Conservation (phyloP, 371 early-diverging fungal genomes). For the Scutellospora calospora region DNA sequence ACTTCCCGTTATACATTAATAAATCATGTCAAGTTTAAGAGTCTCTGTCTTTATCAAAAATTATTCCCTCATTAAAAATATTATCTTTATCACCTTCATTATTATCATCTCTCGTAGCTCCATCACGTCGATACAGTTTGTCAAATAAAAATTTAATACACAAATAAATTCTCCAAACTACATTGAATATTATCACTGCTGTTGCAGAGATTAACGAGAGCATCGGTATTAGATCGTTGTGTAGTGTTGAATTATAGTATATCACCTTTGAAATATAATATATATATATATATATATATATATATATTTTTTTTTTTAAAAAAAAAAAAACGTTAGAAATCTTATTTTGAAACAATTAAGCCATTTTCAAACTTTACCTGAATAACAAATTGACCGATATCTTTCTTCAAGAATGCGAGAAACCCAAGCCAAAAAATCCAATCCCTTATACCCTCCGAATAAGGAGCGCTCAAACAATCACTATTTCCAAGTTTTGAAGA, state of each 20-base stretch:
- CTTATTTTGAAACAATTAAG: neutral
- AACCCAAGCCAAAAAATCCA: conserved; percentile 30
- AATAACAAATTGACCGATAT: conserved; percentile 37
- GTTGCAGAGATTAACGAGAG: neutral
- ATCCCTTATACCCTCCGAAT: neutral
- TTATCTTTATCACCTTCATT: too few relatives aligned
- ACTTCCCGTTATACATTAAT: too few relatives aligned
- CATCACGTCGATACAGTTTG: too few relatives aligned
- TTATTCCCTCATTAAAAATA: too few relatives aligned
- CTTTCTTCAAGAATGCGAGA: conserved; percentile 5
- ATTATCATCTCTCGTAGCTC: too few relatives aligned
- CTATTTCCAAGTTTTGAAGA: neutral
- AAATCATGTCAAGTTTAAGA: too few relatives aligned
- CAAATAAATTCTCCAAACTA: neutral
- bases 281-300: too few relatives aligned
- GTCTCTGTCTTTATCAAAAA: too few relatives aligned
- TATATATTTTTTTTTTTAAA: neutral
- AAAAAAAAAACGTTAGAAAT: neutral
- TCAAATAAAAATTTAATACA: too few relatives aligned
- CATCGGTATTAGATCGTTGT: neutral
- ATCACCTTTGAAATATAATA: neutral
- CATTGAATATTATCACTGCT: neutral
- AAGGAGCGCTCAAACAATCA: neutral
- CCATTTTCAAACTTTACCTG: neutral
- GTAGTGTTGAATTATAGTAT: neutral